These are phyloP conservation scores for Ganoderma boninense DNA, from an alignment of 1,284 basidiomycete genomes.

Conservation along the genomic window DNA sequence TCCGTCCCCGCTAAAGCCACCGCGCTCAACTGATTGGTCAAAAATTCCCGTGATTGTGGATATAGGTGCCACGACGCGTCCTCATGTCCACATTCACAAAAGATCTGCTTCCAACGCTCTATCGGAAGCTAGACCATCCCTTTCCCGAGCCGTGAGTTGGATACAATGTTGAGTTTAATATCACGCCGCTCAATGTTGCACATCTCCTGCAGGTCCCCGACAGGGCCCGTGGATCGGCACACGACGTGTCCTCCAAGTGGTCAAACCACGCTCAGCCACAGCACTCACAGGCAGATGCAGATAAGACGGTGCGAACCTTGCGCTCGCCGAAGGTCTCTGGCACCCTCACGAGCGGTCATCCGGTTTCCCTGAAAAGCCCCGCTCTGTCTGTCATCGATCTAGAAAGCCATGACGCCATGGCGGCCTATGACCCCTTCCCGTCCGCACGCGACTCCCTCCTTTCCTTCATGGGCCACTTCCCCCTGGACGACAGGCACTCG, in stretches of 20 bases:
- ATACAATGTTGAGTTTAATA: constrained; percentile 9
- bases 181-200: background rate
- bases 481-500: constrained; percentile 24
- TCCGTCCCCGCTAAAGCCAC: background rate
- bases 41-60: constrained; percentile 24
- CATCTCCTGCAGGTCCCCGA: constrained; percentile 9
- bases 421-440: constrained; percentile 21
- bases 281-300: constrained; percentile 8
- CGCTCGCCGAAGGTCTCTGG: constrained; percentile 20
- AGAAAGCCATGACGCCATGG: constrained; percentile 25
- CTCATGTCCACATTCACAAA: constrained; percentile 23
- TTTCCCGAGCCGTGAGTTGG: constrained; percentile 23
- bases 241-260: constrained; percentile 2
- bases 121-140: constrained; percentile 24
- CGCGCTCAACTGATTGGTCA: background rate
- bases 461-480: constrained; percentile 19
- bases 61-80: constrained; percentile 35
- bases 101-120: constrained; percentile 17
- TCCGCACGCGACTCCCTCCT: constrained; percentile 35
- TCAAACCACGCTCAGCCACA: background rate
- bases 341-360: constrained; percentile 16
- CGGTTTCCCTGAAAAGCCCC: constrained; percentile 27
- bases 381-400: constrained; percentile 29
- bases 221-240: constrained; percentile 19
- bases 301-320: constrained; percentile 22